Evolutionary conservation across 176 grass and related monocot genomes (phyloP).

Genomic region (Rhynchospora pubera): DNA sequence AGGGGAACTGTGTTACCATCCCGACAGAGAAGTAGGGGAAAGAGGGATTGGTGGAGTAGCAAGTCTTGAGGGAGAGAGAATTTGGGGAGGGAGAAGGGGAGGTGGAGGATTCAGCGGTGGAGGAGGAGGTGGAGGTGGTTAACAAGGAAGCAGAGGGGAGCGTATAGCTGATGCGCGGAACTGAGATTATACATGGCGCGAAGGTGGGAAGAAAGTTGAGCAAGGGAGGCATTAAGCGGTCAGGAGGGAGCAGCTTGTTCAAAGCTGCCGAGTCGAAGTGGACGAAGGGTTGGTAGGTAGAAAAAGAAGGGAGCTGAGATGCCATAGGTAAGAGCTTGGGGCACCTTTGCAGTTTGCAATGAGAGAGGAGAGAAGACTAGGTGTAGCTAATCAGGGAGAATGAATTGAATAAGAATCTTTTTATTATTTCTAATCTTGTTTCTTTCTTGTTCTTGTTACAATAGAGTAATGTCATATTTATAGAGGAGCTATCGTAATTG

Average conservation of each 20-base stretch:
- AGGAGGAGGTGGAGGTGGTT: no score
- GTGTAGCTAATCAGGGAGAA: background rate
- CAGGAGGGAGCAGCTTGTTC: conserved; percentile 48
- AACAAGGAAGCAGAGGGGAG: conserved; percentile 38
- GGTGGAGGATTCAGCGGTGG: no score
- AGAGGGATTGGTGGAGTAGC: conserved; percentile 52
- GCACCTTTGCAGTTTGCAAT: background rate
- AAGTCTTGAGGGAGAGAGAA: conserved; percentile 79
- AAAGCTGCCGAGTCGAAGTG: conserved; percentile 59
- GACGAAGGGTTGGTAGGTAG: conserved; percentile 19
- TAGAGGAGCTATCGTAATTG: no score
- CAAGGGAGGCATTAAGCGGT: conserved; percentile 33
- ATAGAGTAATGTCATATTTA: no score
- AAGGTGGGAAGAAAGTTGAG: conserved; percentile 42
- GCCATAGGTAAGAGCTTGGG: background rate
- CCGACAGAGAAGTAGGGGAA: conserved; percentile 91
- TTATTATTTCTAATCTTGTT: no score
- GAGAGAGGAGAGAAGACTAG: background rate
- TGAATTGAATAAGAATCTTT: no score
- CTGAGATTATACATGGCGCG: conserved; percentile 45
- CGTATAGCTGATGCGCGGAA: conserved; percentile 44
- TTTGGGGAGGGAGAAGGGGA: conserved; percentile 35
- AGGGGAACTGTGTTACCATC: conserved; percentile 71
- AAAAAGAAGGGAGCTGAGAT: conserved; percentile 21
- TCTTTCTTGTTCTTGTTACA: no score